Evolutionary conservation across 2,329 filamentous ascomycete genomes (phyloP), one percentile per base, ranked within the genome.

Genomic region (Exophiala dermatitidis): DNA sequence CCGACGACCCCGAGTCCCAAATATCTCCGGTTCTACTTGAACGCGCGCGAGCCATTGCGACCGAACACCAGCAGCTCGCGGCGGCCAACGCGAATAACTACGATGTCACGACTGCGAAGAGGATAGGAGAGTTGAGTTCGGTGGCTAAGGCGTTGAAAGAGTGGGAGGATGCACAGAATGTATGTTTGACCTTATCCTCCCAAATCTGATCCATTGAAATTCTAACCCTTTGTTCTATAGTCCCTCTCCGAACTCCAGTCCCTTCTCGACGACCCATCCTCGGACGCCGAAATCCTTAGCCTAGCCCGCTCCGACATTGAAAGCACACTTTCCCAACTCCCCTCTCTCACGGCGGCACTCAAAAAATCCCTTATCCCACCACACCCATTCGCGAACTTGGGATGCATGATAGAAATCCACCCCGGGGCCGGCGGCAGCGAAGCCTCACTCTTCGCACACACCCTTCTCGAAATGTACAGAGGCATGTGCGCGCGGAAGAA

Each of bases 351-450:
- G 0, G 77, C 77, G 36, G 80, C 79, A 34, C 78, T 98, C 41
- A 88, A 88, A 29, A 81, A 79, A 26, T 83, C 86, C 43, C 78
- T 98, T 49, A 86, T 95, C 10, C 93, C 93, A 0, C 81, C 83
- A 38, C 90, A 98, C 68, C 88, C 90, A 2, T 98, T 96, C 67
- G 88, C 88, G 32, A 80, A 89, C 58, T 79, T 97, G 62, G 89
- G 90, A 49, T 97, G 91, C 69, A 78, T 98, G 59, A 72, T 98
- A 40, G 93, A 98, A 71, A 86, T 98, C 55, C 82, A 90, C 0
- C 93, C 93, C 0, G 93, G 93, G 0, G 90, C 90, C 0, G 93
- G 93, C 36, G 93, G 93, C 1, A 83, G 89, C 53, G 93, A 98
- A 71, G 90, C 91, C 2, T 84, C 88, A 0, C 83, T 95, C 58